A percentile compares a stretch with the other conserved stretches of the same genome.
Evolutionary conservation across 2,329 filamentous ascomycete genomes (phyloP).

Genomic region (Xylaria sp.): DNA sequence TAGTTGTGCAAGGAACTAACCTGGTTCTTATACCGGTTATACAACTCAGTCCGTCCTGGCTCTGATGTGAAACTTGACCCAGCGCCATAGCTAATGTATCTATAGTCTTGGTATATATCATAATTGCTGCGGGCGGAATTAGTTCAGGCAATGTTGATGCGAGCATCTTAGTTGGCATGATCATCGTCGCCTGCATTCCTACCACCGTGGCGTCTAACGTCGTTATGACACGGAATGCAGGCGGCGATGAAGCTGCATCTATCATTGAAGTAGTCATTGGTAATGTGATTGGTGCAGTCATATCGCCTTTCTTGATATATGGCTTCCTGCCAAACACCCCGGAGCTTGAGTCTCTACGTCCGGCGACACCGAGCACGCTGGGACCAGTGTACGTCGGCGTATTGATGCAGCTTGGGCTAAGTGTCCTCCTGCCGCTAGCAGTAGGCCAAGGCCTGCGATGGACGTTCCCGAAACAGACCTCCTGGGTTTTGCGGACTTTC

Average conservation of each 20-base stretch:
- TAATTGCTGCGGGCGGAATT: conserved; percentile 59
- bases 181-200: conserved; percentile 74
- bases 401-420: conserved; percentile 75
- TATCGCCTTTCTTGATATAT: conserved; percentile 72
- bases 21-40: conserved; percentile 74
- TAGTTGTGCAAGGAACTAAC: conserved; percentile 73
- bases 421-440: conserved; percentile 71
- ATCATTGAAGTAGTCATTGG: conserved; percentile 77
- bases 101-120: conserved; percentile 59
- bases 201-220: conserved; percentile 80
- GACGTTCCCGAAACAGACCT: conserved; percentile 61
- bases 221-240: conserved; percentile 76
- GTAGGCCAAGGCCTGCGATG: conserved; percentile 70
- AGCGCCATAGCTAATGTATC: conserved; percentile 36
- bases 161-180: conserved; percentile 73
- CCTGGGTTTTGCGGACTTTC: conserved; percentile 64
- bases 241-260: conserved; percentile 73
- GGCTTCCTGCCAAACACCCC: conserved; percentile 65
- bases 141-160: conserved; percentile 69
- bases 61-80: not conserved
- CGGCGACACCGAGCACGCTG: conserved; percentile 63
- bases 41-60: conserved; percentile 61
- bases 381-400: conserved; percentile 72
- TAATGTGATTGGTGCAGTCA: conserved; percentile 75
- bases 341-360: conserved; percentile 68